Evolutionary conservation across 106 monocot genomes (phyloP).

Genomic region (Hemerocallis citrina): DNA sequence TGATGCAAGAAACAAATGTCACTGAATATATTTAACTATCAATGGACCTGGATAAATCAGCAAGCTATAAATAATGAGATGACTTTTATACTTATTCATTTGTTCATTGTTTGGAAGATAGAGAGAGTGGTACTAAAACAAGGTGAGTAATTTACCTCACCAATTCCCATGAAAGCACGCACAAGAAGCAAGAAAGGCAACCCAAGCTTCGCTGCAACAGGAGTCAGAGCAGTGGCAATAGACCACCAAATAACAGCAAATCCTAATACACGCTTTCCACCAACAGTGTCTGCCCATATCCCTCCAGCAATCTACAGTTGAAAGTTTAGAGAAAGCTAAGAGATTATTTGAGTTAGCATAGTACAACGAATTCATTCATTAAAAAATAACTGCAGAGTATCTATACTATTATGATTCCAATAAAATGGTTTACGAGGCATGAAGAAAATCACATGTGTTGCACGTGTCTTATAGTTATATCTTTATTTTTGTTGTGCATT

Average conservation of each 20-base stretch:
- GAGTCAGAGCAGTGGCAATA: slow-evolving; percentile 75
- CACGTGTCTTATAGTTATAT: too few relatives aligned
- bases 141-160: slow-evolving; percentile 55
- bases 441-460: too few relatives aligned
- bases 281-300: slow-evolving; percentile 90
- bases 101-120: too few relatives aligned
- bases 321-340: not conserved
- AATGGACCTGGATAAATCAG: not conserved
- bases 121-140: too few relatives aligned
- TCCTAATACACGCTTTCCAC: slow-evolving; percentile 75
- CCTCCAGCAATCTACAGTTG: slow-evolving; percentile 73
- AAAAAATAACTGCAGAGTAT: not conserved
- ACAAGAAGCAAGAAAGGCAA: slow-evolving; percentile 79
- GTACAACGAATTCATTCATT: not conserved
- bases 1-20: slow-evolving; percentile 1
- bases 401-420: not conserved
- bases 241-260: slow-evolving; percentile 96
- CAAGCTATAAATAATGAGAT: not conserved
- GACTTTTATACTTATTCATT: too few relatives aligned
- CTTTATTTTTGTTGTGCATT: too few relatives aligned
- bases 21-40: not conserved
- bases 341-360: not conserved
- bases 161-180: slow-evolving; percentile 89
- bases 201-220: slow-evolving; percentile 69
- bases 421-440: too few relatives aligned